Base-by-base conservation (phyloP, 371 early-diverging fungal species). In the Syncephalastrum racemosum region DNA sequence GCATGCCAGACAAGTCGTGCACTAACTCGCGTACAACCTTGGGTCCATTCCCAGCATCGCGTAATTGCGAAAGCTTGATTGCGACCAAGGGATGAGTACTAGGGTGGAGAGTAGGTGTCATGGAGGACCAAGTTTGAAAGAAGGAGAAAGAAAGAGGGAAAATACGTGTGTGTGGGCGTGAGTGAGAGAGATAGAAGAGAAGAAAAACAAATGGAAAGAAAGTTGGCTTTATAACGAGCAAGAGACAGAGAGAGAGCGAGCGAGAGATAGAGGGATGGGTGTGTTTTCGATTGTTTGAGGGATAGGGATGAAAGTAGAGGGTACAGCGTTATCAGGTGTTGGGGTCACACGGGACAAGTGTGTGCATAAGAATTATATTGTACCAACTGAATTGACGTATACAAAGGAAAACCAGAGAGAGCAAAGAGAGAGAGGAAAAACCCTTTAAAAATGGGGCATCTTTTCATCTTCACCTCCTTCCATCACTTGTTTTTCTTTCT, bases 1-100 rank as follows among this genome's bases (percentile, higher is more conserved):
- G 66, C 16, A 93, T 61, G 1, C 70, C 36, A 1, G 85, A 75
- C 42, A 93, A 57, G 54, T 89, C 89, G 46, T 65, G 60, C 22
- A 87, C 74, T 15, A 91, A 70, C 55, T 86, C 85, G n/a, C 94
- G 77, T 15, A 88, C 81, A 36, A 74, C 76, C 53, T 88, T 88
- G 6, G 91, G 60, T 1, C 67, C 66, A 24, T 78, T 81, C 7
- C 71, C 59, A 18, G 61, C 63, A 53, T 87, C 83, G 42, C 94
- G 82, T 23, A 94, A 81, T 50, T 82, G 74, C 19, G 89, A 81
- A 15, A 93, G 58, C 65, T 91, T 91, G 55, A 80, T 77, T 42
- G 81, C 81, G 4, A 90, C 67, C 13, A 93, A 70, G 41, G 92
- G 93, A 62, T 93, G 91, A 43, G 56, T 52, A 58, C 84, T 79